Percentiles rank a stretch among this genome's conserved stretches.
Conservation (phyloP, 805 yeast genomes). For the Candida tammaniensis region DNA sequence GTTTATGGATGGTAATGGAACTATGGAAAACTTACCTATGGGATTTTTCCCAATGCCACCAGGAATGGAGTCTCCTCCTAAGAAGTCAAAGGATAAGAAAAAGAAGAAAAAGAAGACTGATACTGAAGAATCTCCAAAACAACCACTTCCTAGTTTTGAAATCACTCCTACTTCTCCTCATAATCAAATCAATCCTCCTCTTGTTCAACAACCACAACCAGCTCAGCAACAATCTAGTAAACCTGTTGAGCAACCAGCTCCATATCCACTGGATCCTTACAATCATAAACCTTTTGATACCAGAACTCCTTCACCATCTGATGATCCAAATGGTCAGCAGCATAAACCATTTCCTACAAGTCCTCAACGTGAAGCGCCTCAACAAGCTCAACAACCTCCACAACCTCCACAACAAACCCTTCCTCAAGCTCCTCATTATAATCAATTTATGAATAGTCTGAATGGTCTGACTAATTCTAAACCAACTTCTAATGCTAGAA, state of each 20-base stretch:
- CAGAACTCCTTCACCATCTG: neutral
- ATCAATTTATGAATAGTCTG: no score
- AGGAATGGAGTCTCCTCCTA: slow-evolving; percentile 17
- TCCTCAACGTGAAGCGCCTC: slow-evolving; percentile 1
- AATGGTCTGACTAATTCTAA: no score
- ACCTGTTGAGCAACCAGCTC: slow-evolving; percentile 1
- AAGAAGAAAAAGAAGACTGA: slow-evolving; percentile 16
- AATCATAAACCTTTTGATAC: neutral
- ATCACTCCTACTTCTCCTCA: slow-evolving; percentile 9
- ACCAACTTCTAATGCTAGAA: slow-evolving; percentile 4
- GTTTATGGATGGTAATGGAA: slow-evolving; percentile 8
- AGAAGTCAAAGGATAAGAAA: slow-evolving; percentile 17
- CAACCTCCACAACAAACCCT: neutral
- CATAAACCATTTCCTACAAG: slow-evolving; percentile 4
- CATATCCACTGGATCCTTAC: neutral
- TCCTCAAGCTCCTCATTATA: neutral
- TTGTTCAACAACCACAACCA: slow-evolving; percentile 8
- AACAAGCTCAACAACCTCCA: slow-evolving; percentile 1
- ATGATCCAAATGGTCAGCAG: neutral
- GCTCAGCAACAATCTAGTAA: slow-evolving; percentile 13
- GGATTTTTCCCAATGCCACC: slow-evolving; percentile 14
- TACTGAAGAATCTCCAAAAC: slow-evolving; percentile 7
- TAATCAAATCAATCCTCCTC: slow-evolving; percentile 2
- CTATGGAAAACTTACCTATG: slow-evolving; percentile 10
- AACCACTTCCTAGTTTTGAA: slow-evolving; percentile 11